Evolutionary conservation across 768 basidiomycete genomes (phyloP).

Genomic region (Mycena floridula): DNA sequence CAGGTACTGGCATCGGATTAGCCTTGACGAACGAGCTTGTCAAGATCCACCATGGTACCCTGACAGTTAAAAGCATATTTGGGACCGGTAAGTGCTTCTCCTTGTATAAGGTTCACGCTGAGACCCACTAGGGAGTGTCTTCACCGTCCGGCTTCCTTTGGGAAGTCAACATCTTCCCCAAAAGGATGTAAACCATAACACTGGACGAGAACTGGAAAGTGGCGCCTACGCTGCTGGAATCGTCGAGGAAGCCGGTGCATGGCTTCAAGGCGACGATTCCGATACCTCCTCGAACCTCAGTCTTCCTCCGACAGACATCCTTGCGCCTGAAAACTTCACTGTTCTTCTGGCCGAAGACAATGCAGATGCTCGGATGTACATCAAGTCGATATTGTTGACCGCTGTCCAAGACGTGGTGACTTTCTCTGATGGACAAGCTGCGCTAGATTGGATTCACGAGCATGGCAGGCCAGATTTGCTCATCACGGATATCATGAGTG

Average conservation of each 20-base stretch:
- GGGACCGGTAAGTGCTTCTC: conserved; percentile 2
- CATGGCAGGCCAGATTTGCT: conserved; percentile 1
- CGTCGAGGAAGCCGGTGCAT: conserved; percentile 3
- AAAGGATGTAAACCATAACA: conserved; percentile 1
- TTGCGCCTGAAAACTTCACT: neutral
- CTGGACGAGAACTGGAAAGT: neutral
- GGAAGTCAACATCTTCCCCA: conserved; percentile 3
- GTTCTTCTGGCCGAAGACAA: conserved; percentile 5
- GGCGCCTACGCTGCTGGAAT: conserved; percentile 4
- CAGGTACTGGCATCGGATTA: conserved; percentile 7
- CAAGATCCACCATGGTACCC: conserved; percentile 4
- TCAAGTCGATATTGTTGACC: conserved; percentile 2
- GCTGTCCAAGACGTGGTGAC: conserved; percentile 1
- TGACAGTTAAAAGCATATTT: conserved; percentile 3
- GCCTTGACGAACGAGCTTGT: conserved; percentile 6
- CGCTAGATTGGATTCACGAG: conserved; percentile 4
- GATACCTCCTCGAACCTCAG: conserved; percentile 3
- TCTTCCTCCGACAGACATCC: neutral
- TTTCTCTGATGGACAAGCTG: conserved; percentile 3
- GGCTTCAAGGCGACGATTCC: conserved; percentile 5
- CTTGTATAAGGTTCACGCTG: too few relatives aligned
- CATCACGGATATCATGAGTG: conserved; percentile 6
- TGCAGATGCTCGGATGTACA: conserved; percentile 5
- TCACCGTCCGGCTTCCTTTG: conserved; percentile 2
- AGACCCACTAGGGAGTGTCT: too few relatives aligned